These are phyloP conservation scores for Aspergillus sojae DNA, from an alignment of 2,329 filamentous ascomycete species.

Conservation along the genomic window DNA sequence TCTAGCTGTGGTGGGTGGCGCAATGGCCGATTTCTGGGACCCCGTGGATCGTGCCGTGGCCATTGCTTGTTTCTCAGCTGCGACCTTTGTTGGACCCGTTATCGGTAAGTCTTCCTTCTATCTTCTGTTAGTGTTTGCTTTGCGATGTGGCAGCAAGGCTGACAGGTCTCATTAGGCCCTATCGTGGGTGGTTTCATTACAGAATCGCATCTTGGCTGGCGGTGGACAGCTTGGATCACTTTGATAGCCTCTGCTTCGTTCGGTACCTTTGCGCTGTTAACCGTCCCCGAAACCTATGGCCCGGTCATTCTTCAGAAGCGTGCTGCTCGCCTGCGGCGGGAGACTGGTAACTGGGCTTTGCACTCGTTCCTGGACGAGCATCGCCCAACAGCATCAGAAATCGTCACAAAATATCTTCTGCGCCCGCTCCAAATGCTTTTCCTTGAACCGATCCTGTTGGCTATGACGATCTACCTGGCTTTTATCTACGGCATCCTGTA, in stretches of 20 bases:
- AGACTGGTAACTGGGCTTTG: slow-evolving; percentile 50
- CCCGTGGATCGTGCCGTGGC: slow-evolving; percentile 51
- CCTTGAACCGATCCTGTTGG: slow-evolving; percentile 52
- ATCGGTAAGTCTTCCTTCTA: slow-evolving; percentile 32
- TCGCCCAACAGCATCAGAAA: slow-evolving; percentile 39
- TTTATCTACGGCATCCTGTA: slow-evolving; percentile 43
- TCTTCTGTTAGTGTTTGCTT: not conserved
- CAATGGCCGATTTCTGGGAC: slow-evolving; percentile 53
- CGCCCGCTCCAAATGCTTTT: slow-evolving; percentile 51
- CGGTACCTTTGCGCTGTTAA: slow-evolving; percentile 45
- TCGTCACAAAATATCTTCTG: slow-evolving; percentile 49
- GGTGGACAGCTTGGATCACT: slow-evolving; percentile 61
- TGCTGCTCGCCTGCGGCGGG: slow-evolving; percentile 50
- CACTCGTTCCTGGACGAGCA: slow-evolving; percentile 50
- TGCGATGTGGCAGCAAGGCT: not conserved
- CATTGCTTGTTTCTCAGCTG: slow-evolving; percentile 46
- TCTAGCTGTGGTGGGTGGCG: slow-evolving; percentile 54
- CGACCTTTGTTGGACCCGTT: slow-evolving; percentile 54
- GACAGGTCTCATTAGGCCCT: slow-evolving; percentile 32
- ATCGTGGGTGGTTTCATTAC: slow-evolving; percentile 56
- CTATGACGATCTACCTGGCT: slow-evolving; percentile 50
- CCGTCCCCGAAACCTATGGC: slow-evolving; percentile 56
- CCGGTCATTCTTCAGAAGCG: slow-evolving; percentile 52
- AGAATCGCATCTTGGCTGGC: slow-evolving; percentile 55
- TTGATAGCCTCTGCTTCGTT: slow-evolving; percentile 52